Conservation (phyloP, 2,329 filamentous ascomycete genomes). For the Colletotrichum zoysiae region DNA sequence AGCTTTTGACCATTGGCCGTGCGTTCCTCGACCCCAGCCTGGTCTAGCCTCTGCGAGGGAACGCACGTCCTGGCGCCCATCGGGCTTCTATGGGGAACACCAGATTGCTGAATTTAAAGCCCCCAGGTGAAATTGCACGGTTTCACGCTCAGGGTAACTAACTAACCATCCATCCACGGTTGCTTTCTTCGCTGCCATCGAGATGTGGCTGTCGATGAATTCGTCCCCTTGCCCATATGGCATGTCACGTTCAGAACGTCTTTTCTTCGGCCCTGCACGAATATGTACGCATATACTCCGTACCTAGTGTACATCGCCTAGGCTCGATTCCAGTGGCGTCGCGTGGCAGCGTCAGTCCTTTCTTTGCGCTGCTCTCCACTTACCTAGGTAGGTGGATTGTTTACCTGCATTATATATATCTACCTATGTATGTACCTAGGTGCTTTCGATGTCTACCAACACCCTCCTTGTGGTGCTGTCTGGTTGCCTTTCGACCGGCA, state of each 20-base stretch:
- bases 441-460: not conserved
- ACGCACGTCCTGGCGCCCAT: constrained; percentile 37
- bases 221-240: too few relatives aligned
- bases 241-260: not conserved
- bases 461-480: not conserved
- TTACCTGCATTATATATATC: not conserved
- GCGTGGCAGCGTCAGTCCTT: not conserved
- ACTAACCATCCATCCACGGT: constrained; percentile 18
- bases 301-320: too few relatives aligned
- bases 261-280: too few relatives aligned
- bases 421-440: not conserved
- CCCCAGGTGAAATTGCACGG: constrained; percentile 11
- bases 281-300: too few relatives aligned
- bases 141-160: constrained; percentile 9
- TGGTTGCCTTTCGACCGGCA: not conserved
- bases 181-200: not conserved
- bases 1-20: constrained; percentile 37
- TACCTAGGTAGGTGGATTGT: not conserved
- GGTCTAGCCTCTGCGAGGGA: constrained; percentile 28
- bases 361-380: not conserved
- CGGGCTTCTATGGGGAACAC: constrained; percentile 39
- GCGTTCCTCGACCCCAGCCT: constrained; percentile 30
- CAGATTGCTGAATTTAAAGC: constrained; percentile 25
- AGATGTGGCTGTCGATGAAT: not conserved
- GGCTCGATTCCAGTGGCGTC: not conserved